Evolutionary conservation across 2,329 filamentous ascomycete genomes (phyloP), one percentile per base, ranked within the genome.

Genomic region (Graphilbum sp.): DNA sequence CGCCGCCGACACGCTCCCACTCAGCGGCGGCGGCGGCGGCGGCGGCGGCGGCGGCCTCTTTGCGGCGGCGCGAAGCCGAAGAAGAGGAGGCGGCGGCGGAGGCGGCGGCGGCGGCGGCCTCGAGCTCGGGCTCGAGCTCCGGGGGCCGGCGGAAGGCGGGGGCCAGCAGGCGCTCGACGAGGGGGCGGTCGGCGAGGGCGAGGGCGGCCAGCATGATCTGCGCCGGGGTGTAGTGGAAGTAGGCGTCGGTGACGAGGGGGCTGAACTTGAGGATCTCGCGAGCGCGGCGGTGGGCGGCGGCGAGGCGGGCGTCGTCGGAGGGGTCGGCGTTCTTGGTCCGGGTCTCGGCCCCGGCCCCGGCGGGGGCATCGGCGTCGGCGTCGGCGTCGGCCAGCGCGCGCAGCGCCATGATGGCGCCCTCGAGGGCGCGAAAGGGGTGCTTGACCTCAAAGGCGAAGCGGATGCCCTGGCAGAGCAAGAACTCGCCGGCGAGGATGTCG

Each of bases 191-290:
- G 0, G 78, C 82, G 37, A 92, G 68, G 13, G 79, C 66, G 21
- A 95, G 60, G 0, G 87, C 76, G 0, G 84, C 79, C 42, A 96
- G 69, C 76, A 87, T 87, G 54, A 96, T 93, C 56, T 98, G 90
- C 19, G 83, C 81, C 0, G 90, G 90, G 0, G 88, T 88, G 60
- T 83, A 96, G 57, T 94, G 79, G 59, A 96, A 95, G 61, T 96
- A 96, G n/a, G 75, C 86, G 50, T 98, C 90, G 20, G 88, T 94
- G 43, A 95, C 69, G 36, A 93, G 63, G 0, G 86, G 82, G 41
- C 83, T 81, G 39, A 76, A 79, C 52, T 84, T 84, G 39, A 92
- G 70, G 34, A 84, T 67, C 17, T 77, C 72, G 32, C 81, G 71
- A 0, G 87, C 81, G 37, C 68, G 69, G n/a, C 65, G 64, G 52